A percentile compares a stretch with the other conserved stretches of the same genome.
phyloP scores from a whole-genome alignment of 306 rosid species.

The Abrus pulchellus region DNA sequence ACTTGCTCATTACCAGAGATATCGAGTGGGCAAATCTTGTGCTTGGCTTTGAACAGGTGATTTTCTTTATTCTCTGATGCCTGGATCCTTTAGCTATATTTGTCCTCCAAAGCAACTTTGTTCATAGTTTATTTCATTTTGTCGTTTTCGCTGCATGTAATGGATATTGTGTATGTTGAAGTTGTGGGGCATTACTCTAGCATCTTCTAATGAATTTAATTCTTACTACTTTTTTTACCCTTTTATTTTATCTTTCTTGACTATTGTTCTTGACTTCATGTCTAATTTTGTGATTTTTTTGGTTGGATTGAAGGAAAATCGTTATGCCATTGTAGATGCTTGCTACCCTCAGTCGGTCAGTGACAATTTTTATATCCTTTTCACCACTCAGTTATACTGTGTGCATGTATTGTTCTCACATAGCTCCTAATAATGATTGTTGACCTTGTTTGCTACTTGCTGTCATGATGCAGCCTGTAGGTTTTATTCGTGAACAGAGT shows the following conservation, averaged over 20 bases:
- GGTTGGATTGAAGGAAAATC: slow-evolving; percentile 83
- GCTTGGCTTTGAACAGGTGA: slow-evolving; percentile 93
- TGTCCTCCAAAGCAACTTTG: slow-evolving; percentile 16
- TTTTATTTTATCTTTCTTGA: background rate
- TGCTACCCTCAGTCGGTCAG: slow-evolving; percentile 95
- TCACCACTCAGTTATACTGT: slow-evolving; percentile 16
- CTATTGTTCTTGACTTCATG: background rate
- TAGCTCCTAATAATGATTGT: slow-evolving; percentile 18
- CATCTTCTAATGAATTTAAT: slow-evolving; percentile 15
- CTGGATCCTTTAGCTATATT: slow-evolving; percentile 28
- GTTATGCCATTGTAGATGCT: slow-evolving; percentile 89
- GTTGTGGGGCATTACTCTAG: slow-evolving; percentile 15
- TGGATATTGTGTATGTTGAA: slow-evolving; percentile 29
- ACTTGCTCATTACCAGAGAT: slow-evolving; percentile 88
- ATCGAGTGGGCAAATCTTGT: slow-evolving; percentile 98
- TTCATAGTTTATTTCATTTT: slow-evolving; percentile 24
- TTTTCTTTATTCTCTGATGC: slow-evolving; percentile 34
- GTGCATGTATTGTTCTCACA: slow-evolving; percentile 8
- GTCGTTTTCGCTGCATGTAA: slow-evolving; percentile 4
- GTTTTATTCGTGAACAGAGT: slow-evolving; percentile 90
- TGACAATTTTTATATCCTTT: slow-evolving; percentile 45
- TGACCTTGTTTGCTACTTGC: slow-evolving; percentile 40
- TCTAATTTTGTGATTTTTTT: slow-evolving; percentile 51
- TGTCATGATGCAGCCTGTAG: slow-evolving; percentile 76
- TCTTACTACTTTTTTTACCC: slow-evolving; percentile 18